Conservation (phyloP, 2,329 filamentous ascomycete species). For the Pestalotiopsis sp. region DNA sequence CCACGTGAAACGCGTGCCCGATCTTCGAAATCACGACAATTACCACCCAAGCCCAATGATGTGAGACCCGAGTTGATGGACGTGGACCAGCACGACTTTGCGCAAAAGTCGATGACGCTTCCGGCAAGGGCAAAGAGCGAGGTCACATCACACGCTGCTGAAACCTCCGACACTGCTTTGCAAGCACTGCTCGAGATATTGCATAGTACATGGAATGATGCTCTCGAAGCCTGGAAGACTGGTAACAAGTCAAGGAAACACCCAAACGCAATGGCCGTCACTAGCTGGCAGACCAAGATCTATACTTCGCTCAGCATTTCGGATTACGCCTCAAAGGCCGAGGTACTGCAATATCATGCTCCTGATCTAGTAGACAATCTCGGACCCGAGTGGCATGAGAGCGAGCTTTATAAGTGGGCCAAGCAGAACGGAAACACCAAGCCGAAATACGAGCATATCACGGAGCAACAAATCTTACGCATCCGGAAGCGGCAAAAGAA, state of each 20-base stretch:
- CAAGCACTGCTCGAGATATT: slow-evolving; percentile 22
- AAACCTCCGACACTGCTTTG: slow-evolving; percentile 11
- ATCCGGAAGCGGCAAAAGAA: slow-evolving; percentile 28
- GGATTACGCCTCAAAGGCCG: slow-evolving; percentile 32
- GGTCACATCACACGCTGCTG: neutral
- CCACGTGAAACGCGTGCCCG: slow-evolving; percentile 6
- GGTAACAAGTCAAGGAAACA: slow-evolving; percentile 30
- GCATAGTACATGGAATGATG: slow-evolving; percentile 24
- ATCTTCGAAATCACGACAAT: neutral
- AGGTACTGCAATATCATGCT: slow-evolving; percentile 48
- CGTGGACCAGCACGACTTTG: slow-evolving; percentile 13
- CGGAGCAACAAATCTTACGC: slow-evolving; percentile 25
- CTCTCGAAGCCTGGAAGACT: slow-evolving; percentile 26
- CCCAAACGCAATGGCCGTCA: slow-evolving; percentile 25
- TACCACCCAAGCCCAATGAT: neutral
- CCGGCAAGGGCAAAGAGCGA: slow-evolving; percentile 3
- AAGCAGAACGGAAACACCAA: slow-evolving; percentile 27
- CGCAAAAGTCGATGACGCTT: neutral
- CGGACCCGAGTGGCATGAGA: slow-evolving; percentile 31
- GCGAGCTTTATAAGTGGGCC: slow-evolving; percentile 30
- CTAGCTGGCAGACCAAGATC: slow-evolving; percentile 29
- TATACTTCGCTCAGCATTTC: slow-evolving; percentile 44
- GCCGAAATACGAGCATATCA: slow-evolving; percentile 24
- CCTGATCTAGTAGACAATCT: slow-evolving; percentile 33
- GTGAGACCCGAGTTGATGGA: slow-evolving; percentile 2